Evolutionary conservation across 2,329 filamentous ascomycete species (phyloP).

Genomic region (Cytospora piceicola): DNA sequence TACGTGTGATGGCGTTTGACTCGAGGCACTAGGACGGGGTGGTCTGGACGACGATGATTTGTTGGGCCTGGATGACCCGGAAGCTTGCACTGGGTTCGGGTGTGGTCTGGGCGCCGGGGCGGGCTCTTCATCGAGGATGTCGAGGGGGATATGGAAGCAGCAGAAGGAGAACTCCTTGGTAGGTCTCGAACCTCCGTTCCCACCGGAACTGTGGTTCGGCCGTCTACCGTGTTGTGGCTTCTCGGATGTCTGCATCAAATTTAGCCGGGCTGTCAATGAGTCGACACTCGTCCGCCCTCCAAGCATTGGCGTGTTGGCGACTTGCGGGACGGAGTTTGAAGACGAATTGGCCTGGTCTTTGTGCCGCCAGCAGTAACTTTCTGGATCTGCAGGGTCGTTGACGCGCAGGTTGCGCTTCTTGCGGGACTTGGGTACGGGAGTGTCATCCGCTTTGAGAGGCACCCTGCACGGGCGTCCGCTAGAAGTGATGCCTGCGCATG

Average conservation of each 20-base stretch:
- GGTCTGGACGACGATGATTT: constrained; percentile 37
- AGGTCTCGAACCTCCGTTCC: constrained; percentile 33
- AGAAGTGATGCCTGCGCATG: constrained; percentile 85
- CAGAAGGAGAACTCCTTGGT: constrained; percentile 47
- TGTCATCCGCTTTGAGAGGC: constrained; percentile 57
- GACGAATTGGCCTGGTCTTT: constrained; percentile 75
- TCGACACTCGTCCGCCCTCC: constrained; percentile 79
- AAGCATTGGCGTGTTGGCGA: constrained; percentile 56
- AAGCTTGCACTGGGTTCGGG: constrained; percentile 50
- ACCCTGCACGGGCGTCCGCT: constrained; percentile 84
- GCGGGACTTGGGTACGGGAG: constrained; percentile 39
- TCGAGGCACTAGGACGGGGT: constrained; percentile 33
- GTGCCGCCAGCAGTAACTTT: constrained; percentile 93
- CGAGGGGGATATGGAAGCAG: constrained; percentile 55
- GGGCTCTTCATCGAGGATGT: constrained; percentile 42
- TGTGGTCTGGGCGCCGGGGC: constrained; percentile 48
- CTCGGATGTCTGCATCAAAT: constrained; percentile 66
- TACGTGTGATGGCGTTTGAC: constrained; percentile 34
- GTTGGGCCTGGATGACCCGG: constrained; percentile 28
- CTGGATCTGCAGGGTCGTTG: constrained; percentile 58
- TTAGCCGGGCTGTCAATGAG: constrained; percentile 79
- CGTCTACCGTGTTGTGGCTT: constrained; percentile 29
- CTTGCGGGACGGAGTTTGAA: constrained; percentile 47
- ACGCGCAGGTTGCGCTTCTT: constrained; percentile 40
- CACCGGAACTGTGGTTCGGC: background rate